Conservation (phyloP, 1,284 basidiomycete species). For the Marasmius fiardii region DNA sequence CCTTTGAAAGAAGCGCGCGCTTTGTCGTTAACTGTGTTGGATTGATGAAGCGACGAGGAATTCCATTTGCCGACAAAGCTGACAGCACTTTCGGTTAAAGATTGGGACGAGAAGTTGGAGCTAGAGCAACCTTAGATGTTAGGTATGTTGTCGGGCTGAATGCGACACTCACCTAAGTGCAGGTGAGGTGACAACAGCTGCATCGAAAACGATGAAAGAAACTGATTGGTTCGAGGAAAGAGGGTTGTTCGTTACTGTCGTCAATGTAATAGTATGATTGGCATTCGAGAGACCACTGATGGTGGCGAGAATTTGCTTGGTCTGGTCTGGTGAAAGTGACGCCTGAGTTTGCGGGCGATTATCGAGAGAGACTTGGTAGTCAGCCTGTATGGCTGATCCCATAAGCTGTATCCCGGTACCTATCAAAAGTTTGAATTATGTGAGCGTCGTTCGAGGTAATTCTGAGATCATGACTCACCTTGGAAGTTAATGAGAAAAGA, state of each 20-base stretch:
- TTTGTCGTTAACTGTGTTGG: slow-evolving; percentile 43
- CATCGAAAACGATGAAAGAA: slow-evolving; percentile 47
- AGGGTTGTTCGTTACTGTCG: slow-evolving; percentile 34
- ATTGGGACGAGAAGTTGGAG: neutral
- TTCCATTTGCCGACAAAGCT: neutral
- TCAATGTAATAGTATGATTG: slow-evolving; percentile 45
- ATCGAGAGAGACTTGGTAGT: slow-evolving; percentile 47
- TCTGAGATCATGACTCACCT: slow-evolving; percentile 39
- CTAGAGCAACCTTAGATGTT: slow-evolving; percentile 9
- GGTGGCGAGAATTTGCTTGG: slow-evolving; percentile 37
- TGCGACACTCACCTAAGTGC: slow-evolving; percentile 32
- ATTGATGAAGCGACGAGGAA: slow-evolving; percentile 37
- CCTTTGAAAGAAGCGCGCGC: slow-evolving; percentile 46
- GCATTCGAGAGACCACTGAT: slow-evolving; percentile 37
- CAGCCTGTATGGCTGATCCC: slow-evolving; percentile 40
- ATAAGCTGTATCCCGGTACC: slow-evolving; percentile 54
- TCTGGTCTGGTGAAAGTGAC: slow-evolving; percentile 15
- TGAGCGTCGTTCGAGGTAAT: neutral
- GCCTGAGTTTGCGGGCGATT: slow-evolving; percentile 20
- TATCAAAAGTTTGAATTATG: slow-evolving; percentile 26
- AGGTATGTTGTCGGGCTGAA: neutral
- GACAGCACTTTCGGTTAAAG: neutral
- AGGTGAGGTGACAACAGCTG: slow-evolving; percentile 39
- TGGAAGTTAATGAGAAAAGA: slow-evolving; percentile 54
- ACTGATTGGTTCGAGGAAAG: slow-evolving; percentile 24